Percentiles rank a stretch among this genome's conserved stretches.
Conservation (phyloP, 768 basidiomycete genomes). For the Kwoniella bestiolae region DNA sequence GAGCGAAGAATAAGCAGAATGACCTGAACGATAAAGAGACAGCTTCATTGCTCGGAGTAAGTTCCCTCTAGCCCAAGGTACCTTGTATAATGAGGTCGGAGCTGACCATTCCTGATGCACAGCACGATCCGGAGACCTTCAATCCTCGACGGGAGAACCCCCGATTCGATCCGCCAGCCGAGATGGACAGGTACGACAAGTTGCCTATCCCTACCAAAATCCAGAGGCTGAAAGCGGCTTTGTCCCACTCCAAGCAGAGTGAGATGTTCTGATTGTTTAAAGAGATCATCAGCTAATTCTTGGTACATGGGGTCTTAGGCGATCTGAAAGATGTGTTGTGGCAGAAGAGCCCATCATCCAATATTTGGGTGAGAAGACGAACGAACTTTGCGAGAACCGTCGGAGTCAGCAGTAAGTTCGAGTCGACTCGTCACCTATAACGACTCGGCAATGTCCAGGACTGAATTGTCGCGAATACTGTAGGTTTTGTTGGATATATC, state of each 20-base stretch:
- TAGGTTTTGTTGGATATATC: constrained; percentile 57
- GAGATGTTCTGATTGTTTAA: constrained; percentile 14
- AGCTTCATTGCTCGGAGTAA: constrained; percentile 53
- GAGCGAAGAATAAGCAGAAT: constrained; percentile 45
- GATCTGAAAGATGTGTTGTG: constrained; percentile 55
- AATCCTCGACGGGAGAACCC: constrained; percentile 27
- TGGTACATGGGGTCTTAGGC: no score
- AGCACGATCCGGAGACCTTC: constrained; percentile 47
- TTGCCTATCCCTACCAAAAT: constrained; percentile 47
- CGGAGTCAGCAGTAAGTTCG: constrained; percentile 51
- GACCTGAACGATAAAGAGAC: constrained; percentile 47
- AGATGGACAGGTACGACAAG: constrained; percentile 51
- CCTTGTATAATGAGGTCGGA: no score
- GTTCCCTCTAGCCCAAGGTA: no score
- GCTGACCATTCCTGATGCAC: neutral
- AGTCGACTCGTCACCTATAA: no score
- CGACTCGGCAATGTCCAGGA: no score
- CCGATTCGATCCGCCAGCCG: constrained; percentile 35
- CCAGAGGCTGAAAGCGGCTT: constrained; percentile 42
- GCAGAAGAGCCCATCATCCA: constrained; percentile 53
- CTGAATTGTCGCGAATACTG: no score
- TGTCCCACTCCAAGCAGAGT: constrained; percentile 53
- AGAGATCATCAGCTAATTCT: no score
- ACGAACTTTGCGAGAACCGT: constrained; percentile 55
- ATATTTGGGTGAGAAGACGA: constrained; percentile 54